Base-by-base conservation (phyloP, 495 filamentous ascomycete species). In the Penicillium antarcticum region DNA sequence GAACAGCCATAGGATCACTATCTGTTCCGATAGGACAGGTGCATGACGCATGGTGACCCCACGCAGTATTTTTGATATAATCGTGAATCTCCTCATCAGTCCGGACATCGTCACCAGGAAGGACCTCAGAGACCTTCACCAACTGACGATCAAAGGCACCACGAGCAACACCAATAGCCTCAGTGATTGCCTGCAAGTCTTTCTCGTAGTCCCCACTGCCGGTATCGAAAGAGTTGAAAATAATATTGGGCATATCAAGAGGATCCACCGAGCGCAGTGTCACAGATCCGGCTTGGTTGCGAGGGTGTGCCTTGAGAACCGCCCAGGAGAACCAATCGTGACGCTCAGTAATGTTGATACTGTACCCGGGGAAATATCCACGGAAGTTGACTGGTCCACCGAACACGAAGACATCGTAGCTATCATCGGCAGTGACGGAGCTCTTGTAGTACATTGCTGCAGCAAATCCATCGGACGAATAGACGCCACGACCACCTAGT, bases 31-130 rank as follows among this genome's bases (percentile, higher is more conserved):
- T 86, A 7, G 81, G 67, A 39, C 74, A 79, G 9, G 80, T 82
- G 45, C 76, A 80, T n/a, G 71, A 78, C 4, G 80, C 80, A 56
- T 86, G 82, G 42, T 85, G 80, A 0, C 82, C 81, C 77, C 79
- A 87, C 2, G 78, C 66, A 17, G 69, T 65, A 39, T 82, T 66
- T 61, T 70, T 75, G 41, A 80, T 71, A 48, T 70, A 83, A 33
- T 75, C 55, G 41, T 80, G 63, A 24, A 81, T 57, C 4, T 78
- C 60, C 33, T 61, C 77, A 21, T 70, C 56, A 1, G 70, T 61
- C n/a, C 41, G 49, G 7, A 76, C 58, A 4, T 71, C 60, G 4
- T 53, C 35, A 3, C 78, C 79, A 1, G 81, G 83, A 40, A 67
- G 60, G 3, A 75, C 67, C 62, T 82, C 78, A 1, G 53, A 55